These are phyloP conservation scores for Ensete glaucum DNA, from an alignment of 176 grass and related monocot species.

Conservation along the genomic window DNA sequence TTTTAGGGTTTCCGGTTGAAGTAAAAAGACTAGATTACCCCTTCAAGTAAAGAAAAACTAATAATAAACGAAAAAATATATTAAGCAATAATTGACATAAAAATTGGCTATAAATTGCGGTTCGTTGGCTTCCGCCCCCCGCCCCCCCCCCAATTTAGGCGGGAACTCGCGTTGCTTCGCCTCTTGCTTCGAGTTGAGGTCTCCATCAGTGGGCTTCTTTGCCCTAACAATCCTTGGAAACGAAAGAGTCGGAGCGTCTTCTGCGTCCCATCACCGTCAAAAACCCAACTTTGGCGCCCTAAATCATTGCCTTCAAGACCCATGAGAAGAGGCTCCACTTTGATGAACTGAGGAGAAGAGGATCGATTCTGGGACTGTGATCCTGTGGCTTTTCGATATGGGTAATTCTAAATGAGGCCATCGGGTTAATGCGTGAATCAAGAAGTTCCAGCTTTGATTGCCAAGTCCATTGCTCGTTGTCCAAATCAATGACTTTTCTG, in stretches of 20 bases:
- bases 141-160: too few species aligned
- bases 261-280: background rate
- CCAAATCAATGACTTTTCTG: conserved; percentile 34
- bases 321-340: background rate
- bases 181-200: conserved; percentile 4
- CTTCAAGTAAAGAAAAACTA: background rate
- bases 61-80: background rate
- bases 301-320: background rate
- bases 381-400: conserved; percentile 33
- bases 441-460: conserved; percentile 24
- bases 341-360: background rate
- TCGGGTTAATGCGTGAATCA: conserved; percentile 33
- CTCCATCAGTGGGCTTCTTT: background rate
- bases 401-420: conserved; percentile 30
- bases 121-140: background rate
- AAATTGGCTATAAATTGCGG: background rate
- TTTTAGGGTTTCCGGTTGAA: background rate
- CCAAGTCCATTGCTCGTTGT: conserved; percentile 32
- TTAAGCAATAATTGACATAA: background rate
- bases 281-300: background rate
- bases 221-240: background rate
- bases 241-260: background rate
- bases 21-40: background rate
- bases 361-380: conserved; percentile 27
- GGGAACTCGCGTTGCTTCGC: background rate